Evolutionary conservation across 139 green algal genomes (phyloP).

Genomic region (Chlamydomonas sp.): DNA sequence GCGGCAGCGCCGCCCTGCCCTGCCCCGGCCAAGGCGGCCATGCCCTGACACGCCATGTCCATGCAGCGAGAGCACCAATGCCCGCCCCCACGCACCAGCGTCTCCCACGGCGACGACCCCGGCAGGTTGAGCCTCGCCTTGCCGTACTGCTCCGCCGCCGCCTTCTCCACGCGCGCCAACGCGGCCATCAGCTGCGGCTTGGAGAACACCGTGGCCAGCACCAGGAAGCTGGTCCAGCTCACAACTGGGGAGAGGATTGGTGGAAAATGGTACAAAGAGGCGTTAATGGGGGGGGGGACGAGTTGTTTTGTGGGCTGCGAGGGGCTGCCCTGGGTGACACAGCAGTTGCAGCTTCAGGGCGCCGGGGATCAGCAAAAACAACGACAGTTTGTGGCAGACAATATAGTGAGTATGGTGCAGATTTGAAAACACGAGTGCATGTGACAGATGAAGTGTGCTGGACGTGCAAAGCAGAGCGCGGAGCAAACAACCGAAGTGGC

Average conservation of each 20-base stretch:
- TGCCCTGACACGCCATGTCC: no score
- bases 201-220: slow-evolving; percentile 24
- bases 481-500: neutral
- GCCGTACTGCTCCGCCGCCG: slow-evolving; percentile 13
- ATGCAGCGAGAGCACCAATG: no score
- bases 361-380: no score
- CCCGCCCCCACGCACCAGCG: neutral
- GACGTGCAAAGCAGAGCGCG: neutral
- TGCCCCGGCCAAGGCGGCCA: no score
- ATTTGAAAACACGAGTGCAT: neutral
- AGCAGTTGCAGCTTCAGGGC: neutral
- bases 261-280: neutral
- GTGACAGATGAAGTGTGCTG: no score
- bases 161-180: slow-evolving; percentile 10
- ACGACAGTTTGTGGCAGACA: no score
- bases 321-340: neutral
- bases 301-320: neutral
- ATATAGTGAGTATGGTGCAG: neutral
- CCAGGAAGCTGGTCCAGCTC: slow-evolving; percentile 33
- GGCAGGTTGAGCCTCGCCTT: slow-evolving; percentile 18
- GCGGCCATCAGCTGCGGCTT: slow-evolving; percentile 36
- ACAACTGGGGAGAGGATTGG: neutral
- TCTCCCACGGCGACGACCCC: slow-evolving; percentile 25
- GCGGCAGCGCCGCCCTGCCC: no score
- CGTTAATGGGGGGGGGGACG: neutral